Base-by-base conservation (phyloP, 768 basidiomycete species). In the Lanmaoa rubissima region DNA sequence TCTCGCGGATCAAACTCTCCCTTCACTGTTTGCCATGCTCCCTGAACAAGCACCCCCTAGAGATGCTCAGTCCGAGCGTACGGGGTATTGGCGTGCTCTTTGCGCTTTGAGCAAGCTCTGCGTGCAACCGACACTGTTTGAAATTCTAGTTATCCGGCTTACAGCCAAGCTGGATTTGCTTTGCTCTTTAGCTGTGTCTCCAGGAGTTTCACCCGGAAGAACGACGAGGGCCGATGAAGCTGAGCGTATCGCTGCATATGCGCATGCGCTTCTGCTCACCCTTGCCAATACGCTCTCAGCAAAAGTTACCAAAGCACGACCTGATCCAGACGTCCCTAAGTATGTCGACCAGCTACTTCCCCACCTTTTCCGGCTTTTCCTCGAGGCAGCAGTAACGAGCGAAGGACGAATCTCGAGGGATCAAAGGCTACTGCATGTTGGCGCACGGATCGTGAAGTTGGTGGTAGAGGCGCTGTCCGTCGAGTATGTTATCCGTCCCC, bases 181-280 rank as follows among this genome's bases (percentile, higher is more conserved):
- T n/a, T 85, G 84, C 60, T 68, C 79, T 44, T 61, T 76, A 6
- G 56, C 70, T 12, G 21, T 53, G 21, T 14, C 59, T 31, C 26
- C 53, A 41, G 36, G 54, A 43, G 16, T 60, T 53, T 47, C 61
- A 2, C 12, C 34, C 8, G 35, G 36, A 21, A 48, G 34, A 28
- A 44, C 28, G 3, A 36, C 13, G 21, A 47, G n/a, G 12, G 69
- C 58, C 5, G 67, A 67, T 6, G 83, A 84, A 36, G 38, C 62
- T 2, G 89, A 94, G 68, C 80, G 84, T 13, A 74, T 71, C n/a
- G 84, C 90, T 0, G 90, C 93, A 12, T 98, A 96, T 67, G 86
- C 85, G 1, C 92, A 94, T 72, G 84, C 94, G 32, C 78, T 98
- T 34, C 79, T 98, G 48, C 76, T 80, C 48, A 83, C 88, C 0